phyloP scores from a whole-genome alignment of 1,139 yeast genomes.

The Candida sojae region DNA sequence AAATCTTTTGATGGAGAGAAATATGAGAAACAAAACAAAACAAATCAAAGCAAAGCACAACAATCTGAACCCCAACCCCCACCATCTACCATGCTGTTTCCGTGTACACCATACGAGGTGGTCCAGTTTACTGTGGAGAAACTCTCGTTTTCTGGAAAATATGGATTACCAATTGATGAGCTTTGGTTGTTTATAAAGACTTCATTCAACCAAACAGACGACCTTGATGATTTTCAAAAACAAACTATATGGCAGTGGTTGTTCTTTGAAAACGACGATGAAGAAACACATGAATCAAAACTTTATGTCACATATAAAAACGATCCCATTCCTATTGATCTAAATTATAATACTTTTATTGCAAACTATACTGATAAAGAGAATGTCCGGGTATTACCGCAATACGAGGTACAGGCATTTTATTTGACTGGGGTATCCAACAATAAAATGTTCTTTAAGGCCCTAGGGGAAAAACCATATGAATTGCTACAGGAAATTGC shows the following conservation, averaged over 20 bases:
- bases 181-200: slow-evolving; percentile 30
- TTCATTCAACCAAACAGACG: slow-evolving; percentile 19
- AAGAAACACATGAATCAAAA: slow-evolving; percentile 17
- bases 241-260: slow-evolving; percentile 45
- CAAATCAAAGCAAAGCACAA: background rate
- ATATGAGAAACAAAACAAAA: too few relatives aligned
- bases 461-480: slow-evolving; percentile 45
- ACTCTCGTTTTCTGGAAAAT: slow-evolving; percentile 39
- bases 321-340: slow-evolving; percentile 18
- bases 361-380: slow-evolving; percentile 16
- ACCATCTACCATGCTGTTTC: slow-evolving; percentile 18
- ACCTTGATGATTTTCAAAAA: slow-evolving; percentile 36
- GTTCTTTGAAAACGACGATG: slow-evolving; percentile 23
- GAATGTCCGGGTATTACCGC: slow-evolving; percentile 27
- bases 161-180: slow-evolving; percentile 30
- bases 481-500: slow-evolving; percentile 53
- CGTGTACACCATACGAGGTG: slow-evolving; percentile 31
- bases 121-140: slow-evolving; percentile 29
- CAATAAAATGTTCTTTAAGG: slow-evolving; percentile 30
- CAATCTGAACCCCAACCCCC: background rate
- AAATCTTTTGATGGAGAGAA: too few relatives aligned
- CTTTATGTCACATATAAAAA: slow-evolving; percentile 21
- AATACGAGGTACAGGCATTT: slow-evolving; percentile 43
- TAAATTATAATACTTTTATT: slow-evolving; percentile 24
- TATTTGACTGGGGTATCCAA: slow-evolving; percentile 41